phyloP scores from a whole-genome alignment of 2,329 filamentous ascomycete species.

The Exophiala aquamarina region DNA sequence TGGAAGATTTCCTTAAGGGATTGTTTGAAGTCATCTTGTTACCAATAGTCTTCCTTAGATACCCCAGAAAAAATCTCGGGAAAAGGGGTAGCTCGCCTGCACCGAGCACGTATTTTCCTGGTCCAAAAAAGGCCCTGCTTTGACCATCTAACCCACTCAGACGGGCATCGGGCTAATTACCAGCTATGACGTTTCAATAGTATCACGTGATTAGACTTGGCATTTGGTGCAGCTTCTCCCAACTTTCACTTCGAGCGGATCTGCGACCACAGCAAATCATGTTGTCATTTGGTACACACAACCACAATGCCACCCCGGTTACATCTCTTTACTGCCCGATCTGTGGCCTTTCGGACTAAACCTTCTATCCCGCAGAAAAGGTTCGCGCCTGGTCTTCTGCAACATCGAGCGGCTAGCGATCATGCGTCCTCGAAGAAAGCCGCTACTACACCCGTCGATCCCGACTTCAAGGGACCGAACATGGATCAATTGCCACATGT shows the following conservation, averaged over 20 bases:
- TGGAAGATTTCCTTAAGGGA: background rate
- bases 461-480: slow-evolving; percentile 46
- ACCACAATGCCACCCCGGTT: slow-evolving; percentile 56
- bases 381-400: slow-evolving; percentile 26
- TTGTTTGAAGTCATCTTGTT: background rate
- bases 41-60: no score
- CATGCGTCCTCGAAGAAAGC: slow-evolving; percentile 28
- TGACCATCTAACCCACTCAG: no score
- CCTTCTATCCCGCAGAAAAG: slow-evolving; percentile 24
- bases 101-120: no score
- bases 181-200: no score
- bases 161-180: no score
- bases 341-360: slow-evolving; percentile 26
- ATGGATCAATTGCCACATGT: slow-evolving; percentile 58
- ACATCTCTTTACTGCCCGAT: slow-evolving; percentile 45
- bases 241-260: no score
- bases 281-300: background rate
- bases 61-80: no score
- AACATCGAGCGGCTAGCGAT: slow-evolving; percentile 29
- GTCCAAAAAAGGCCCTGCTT: no score
- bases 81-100: no score
- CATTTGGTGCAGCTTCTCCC: no score
- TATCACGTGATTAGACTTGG: no score
- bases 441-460: slow-evolving; percentile 16
- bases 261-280: no score